Evolutionary conservation across 1,139 yeast genomes (phyloP).

Genomic region (Sugiyamaella neomexicana): DNA sequence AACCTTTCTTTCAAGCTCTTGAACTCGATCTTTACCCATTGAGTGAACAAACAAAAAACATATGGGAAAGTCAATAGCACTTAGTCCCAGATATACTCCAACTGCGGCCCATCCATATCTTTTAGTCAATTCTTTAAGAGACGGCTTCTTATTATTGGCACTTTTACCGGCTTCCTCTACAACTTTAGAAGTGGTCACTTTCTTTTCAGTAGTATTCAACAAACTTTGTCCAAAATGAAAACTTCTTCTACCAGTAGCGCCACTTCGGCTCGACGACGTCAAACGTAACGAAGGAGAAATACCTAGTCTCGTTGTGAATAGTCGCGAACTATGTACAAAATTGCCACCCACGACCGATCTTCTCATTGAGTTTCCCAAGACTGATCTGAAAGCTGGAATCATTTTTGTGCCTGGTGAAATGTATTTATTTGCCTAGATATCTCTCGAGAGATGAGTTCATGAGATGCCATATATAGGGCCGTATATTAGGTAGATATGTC

Average conservation of each 20-base stretch:
- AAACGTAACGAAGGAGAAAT: neutral
- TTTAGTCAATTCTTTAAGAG: conserved; percentile 66
- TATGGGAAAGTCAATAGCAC: conserved; percentile 75
- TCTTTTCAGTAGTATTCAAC: conserved; percentile 2
- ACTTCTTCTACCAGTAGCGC: neutral
- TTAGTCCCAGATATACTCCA: conserved; percentile 74
- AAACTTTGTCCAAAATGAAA: conserved; percentile 12
- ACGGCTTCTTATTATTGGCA: conserved; percentile 7
- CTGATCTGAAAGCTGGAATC: conserved; percentile 7
- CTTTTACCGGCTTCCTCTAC: neutral
- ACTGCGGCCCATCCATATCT: conserved; percentile 91
- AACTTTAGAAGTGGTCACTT: neutral
- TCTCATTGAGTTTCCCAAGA: neutral
- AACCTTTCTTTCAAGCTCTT: conserved; percentile 59
- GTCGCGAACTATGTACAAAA: neutral
- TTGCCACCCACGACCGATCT: neutral
- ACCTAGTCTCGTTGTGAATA: neutral
- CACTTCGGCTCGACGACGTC: neutral
- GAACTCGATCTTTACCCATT: conserved; percentile 77
- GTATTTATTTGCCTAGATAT: neutral
- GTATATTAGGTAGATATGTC: neutral
- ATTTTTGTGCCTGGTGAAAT: neutral
- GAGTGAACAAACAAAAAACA: conserved; percentile 83
- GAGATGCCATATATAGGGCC: neutral
- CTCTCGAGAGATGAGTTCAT: neutral